A percentile compares a stretch with the other conserved stretches of the same genome.
Evolutionary conservation across 139 green algal genomes (phyloP).

Genomic region (Chloropicon primus): DNA sequence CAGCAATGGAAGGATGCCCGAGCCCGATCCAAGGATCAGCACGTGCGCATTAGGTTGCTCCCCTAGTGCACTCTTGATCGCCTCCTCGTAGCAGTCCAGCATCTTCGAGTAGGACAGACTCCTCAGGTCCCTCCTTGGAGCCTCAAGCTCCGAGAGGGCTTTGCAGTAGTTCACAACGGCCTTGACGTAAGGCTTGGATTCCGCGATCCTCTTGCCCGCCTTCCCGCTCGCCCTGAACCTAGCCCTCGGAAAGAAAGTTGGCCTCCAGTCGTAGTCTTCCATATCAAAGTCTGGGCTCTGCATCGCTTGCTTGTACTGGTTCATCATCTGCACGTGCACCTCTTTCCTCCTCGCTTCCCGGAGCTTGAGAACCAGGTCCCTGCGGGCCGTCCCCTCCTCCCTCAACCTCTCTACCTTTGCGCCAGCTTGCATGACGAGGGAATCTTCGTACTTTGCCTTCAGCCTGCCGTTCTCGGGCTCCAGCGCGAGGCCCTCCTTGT

Average conservation of each 20-base stretch:
- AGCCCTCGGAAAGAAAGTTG: conserved; percentile 47
- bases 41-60: conserved; percentile 13
- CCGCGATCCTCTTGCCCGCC: background rate
- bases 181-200: background rate
- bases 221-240: conserved; percentile 1
- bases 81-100: conserved; percentile 23
- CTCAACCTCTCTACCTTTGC: background rate
- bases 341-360: conserved; percentile 22
- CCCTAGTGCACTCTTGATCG: conserved; percentile 11
- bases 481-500: conserved; percentile 4
- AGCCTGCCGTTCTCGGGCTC: conserved; percentile 19
- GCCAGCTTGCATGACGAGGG: background rate
- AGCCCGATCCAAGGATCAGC: conserved; percentile 28
- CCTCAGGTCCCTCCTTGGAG: background rate
- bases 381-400: background rate
- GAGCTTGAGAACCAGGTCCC: conserved; percentile 28
- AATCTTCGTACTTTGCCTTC: background rate
- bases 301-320: conserved; percentile 56
- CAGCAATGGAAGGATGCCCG: conserved; percentile 29
- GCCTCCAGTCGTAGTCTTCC: conserved; percentile 56
- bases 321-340: conserved; percentile 14
- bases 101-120: background rate
- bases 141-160: background rate
- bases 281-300: conserved; percentile 43
- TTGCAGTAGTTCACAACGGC: background rate